These are phyloP conservation scores for Neckera pumila DNA, from an alignment of 225 moss, liverwort and hornwort species.

Conservation along the genomic window DNA sequence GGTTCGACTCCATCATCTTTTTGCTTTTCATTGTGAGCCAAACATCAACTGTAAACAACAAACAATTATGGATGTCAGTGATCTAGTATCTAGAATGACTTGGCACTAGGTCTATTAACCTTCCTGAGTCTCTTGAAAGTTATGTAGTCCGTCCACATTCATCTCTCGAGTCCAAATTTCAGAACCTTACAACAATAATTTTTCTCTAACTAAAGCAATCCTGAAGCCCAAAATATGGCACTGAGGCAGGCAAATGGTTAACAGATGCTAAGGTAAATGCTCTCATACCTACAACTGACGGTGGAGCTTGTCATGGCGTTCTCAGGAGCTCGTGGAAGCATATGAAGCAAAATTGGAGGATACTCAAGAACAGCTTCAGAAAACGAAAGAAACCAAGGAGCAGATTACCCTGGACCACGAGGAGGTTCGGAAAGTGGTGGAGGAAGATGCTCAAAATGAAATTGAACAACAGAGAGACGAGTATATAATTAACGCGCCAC, in stretches of 20 bases:
- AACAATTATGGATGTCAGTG: not conserved
- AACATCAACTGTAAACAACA: not conserved
- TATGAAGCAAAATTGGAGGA: slow-evolving; percentile 65
- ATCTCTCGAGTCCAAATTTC: not conserved
- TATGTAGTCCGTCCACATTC: not conserved
- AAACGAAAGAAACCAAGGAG: slow-evolving; percentile 33
- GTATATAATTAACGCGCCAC: not conserved
- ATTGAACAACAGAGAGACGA: slow-evolving; percentile 60
- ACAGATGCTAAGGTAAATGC: not conserved
- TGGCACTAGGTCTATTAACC: too few relatives aligned
- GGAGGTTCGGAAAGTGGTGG: slow-evolving; percentile 57
- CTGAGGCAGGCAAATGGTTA: not conserved
- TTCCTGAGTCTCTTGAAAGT: not conserved
- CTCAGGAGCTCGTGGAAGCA: slow-evolving; percentile 66
- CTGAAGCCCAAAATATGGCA: not conserved
- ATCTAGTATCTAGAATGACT: not conserved
- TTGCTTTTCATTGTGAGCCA: not conserved
- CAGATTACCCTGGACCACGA: slow-evolving; percentile 44
- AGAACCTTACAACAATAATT: not conserved
- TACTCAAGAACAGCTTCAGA: slow-evolving; percentile 29
- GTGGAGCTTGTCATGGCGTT: not conserved
- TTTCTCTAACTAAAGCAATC: not conserved
- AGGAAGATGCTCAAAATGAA: slow-evolving; percentile 62
- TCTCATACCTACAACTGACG: not conserved
- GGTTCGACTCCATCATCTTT: not conserved